These are phyloP conservation scores for Filosporella fistucella DNA, from an alignment of 495 filamentous ascomycete species.

Conservation along the genomic window DNA sequence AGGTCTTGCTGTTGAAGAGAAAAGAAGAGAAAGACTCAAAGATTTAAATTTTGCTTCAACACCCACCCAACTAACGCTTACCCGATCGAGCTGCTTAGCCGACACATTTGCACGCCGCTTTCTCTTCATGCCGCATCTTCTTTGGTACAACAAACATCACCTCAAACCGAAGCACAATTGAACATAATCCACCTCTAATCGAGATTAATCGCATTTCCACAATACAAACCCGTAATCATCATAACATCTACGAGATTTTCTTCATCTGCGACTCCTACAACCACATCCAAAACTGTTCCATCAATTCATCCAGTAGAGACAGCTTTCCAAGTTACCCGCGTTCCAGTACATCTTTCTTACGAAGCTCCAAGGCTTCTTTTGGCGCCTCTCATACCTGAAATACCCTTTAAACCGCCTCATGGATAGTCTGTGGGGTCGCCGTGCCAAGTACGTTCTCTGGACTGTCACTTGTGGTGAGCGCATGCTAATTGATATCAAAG, in stretches of 20 bases:
- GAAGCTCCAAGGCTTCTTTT: too few relatives aligned
- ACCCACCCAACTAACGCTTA: neutral
- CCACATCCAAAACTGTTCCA: neutral
- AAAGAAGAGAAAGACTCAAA: conserved; percentile 30
- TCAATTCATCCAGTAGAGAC: neutral
- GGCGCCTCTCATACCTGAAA: too few relatives aligned
- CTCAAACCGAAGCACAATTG: conserved; percentile 12
- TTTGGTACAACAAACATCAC: neutral
- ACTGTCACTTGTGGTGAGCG: conserved; percentile 1
- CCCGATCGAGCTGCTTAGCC: neutral
- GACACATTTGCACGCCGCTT: neutral
- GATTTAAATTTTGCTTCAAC: neutral
- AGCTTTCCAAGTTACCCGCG: neutral
- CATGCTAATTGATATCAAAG: conserved; percentile 34
- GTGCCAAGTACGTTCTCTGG: conserved; percentile 70
- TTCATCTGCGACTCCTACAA: conserved; percentile 10
- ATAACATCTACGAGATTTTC: conserved; percentile 6
- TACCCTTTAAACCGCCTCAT: too few relatives aligned
- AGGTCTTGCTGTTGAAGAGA: conserved; percentile 67
- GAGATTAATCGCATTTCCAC: neutral
- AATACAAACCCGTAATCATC: conserved; percentile 5
- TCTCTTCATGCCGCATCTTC: neutral
- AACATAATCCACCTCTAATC: conserved; percentile 1
- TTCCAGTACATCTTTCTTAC: neutral
- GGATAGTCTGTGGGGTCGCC: conserved; percentile 85